These are phyloP conservation scores for Eucalyptus paniculata DNA, from an alignment of 345 rosid genomes.

Conservation along the genomic window DNA sequence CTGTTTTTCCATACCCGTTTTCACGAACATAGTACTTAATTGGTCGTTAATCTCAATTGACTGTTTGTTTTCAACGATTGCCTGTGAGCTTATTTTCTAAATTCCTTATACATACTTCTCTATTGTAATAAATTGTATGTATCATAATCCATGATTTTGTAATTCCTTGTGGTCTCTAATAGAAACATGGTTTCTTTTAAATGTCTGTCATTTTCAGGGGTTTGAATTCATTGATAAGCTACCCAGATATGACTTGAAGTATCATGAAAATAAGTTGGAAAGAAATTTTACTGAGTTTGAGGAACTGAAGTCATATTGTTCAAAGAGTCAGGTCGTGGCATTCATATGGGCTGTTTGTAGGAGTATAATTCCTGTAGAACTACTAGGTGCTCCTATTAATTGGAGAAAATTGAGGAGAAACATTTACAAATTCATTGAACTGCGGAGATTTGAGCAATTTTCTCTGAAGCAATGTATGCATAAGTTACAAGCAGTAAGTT, in stretches of 20 bases:
- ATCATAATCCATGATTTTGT: background rate
- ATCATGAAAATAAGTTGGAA: background rate
- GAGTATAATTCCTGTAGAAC: slow-evolving; percentile 51
- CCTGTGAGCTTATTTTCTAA: background rate
- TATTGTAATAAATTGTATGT: background rate
- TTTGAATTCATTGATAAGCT: background rate
- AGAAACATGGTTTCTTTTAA: background rate
- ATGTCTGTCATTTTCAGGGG: background rate
- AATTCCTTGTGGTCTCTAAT: background rate
- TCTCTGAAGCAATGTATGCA: slow-evolving; percentile 49
- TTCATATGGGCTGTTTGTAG: slow-evolving; percentile 77
- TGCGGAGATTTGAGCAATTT: slow-evolving; percentile 62
- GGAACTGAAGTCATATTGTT: slow-evolving; percentile 30
- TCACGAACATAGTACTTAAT: background rate
- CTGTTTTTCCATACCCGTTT: background rate
- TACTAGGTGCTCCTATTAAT: slow-evolving; percentile 59
- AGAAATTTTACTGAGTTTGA: background rate
- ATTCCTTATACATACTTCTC: background rate
- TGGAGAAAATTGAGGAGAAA: slow-evolving; percentile 58
- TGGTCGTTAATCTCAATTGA: background rate
- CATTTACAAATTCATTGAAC: slow-evolving; percentile 47
- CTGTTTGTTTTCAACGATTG: background rate
- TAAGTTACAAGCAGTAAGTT: slow-evolving; percentile 36
- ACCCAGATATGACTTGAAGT: background rate
- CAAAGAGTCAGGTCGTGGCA: slow-evolving; percentile 51